These are phyloP conservation scores for Claviceps monticola DNA, from an alignment of 2,329 filamentous ascomycete species.

Conservation along the genomic window DNA sequence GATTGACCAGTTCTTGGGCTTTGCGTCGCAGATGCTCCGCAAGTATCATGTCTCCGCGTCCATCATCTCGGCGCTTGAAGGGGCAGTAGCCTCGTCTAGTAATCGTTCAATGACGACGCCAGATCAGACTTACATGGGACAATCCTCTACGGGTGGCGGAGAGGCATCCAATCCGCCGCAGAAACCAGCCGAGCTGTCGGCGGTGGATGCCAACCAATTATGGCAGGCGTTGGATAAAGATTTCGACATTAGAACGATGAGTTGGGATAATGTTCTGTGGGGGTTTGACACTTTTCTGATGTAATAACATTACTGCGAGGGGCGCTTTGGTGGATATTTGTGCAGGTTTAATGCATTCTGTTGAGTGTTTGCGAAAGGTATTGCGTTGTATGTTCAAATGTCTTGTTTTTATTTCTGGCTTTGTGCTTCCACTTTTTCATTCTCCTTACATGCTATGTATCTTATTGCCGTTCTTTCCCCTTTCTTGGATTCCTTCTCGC, in stretches of 20 bases:
- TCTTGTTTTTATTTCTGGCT: no score
- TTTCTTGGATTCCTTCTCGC: no score
- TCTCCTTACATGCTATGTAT: no score
- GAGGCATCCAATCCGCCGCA: no score
- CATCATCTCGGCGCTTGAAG: background rate
- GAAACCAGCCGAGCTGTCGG: background rate
- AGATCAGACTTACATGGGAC: no score
- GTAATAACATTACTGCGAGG: background rate
- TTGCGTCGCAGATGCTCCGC: conserved; percentile 2
- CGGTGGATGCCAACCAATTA: background rate
- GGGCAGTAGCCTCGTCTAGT: background rate
- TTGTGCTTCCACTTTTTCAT: no score
- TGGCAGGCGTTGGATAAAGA: conserved; percentile 5
- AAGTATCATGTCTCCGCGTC: conserved; percentile 1
- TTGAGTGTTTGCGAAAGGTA: no score
- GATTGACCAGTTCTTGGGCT: conserved; percentile 3
- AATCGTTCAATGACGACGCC: no score
- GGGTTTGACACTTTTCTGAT: conserved; percentile 4
- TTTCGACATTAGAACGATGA: conserved; percentile 5
- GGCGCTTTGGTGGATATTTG: no score
- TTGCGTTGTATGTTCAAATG: no score
- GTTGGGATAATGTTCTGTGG: conserved; percentile 6
- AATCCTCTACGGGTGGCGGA: background rate
- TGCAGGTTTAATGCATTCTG: no score
- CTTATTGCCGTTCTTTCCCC: no score